Base-by-base conservation (phyloP, 805 yeast species). In the Metschnikowia cerradonensis region DNA sequence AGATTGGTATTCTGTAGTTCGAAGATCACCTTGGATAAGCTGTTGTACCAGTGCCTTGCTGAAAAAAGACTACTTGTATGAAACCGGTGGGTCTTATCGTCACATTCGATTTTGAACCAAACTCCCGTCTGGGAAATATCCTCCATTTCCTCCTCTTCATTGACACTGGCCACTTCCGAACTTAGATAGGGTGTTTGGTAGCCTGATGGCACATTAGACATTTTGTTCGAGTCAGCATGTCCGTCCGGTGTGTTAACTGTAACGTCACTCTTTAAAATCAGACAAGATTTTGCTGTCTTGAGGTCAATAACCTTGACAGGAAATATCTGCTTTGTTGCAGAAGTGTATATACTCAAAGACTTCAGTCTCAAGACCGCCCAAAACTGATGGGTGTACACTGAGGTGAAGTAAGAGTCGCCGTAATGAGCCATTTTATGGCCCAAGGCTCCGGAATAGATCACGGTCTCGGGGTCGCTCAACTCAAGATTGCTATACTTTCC, bases 281-380 rank as follows among this genome's bases (percentile, higher is more conserved):
- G 90, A 0, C 86, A 89, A 35, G 78, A 68, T 7, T 79, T 61
- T 3, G 91, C 88, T 8, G 77, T 72, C 41, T 82, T 73, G 53
- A 92, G 70, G 64, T 90, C 94, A 35, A 92, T 81, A 0, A 89
- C 84, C 35, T 87, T 69, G 7, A 75, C 72, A 0, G 98, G 97
- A 68, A 90, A 90, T 66, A 90, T 90, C n/a, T 86, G 68, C 52
- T 90, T 96, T 0, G 89, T 83, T 1, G 96, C 79, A 6, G 79
- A 80, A 7, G 79, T 70, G 65, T 86, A 90, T 36, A 88, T 74
- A 2, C 88, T 77, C 15, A 92, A 73, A 0, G 90, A 78, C 42
- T 83, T 83, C 36, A 82, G 82, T 56, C 86, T 75, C 52, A 92
- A 70, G 0, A 90, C 80, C 6, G 90, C 90, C 97, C 97, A 92